Percentiles rank a stretch among this genome's conserved stretches.
Evolutionary conservation across 345 rosid genomes (phyloP).

Genomic region (Microthlaspi erraticum): DNA sequence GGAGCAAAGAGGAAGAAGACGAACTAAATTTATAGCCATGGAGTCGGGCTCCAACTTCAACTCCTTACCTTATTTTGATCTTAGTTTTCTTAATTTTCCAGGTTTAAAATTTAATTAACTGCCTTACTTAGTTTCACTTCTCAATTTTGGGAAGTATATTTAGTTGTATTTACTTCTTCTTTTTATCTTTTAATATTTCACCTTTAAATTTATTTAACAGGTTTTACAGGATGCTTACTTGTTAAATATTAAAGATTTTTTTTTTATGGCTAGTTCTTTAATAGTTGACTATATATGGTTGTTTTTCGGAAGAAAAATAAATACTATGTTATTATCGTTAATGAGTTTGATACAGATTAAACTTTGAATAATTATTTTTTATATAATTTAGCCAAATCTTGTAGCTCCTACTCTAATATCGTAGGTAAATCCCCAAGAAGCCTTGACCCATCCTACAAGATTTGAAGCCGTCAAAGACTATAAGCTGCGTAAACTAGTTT

Average conservation of each 20-base stretch:
- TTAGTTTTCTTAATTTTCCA: not conserved
- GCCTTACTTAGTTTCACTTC: not conserved
- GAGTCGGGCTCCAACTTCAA: not conserved
- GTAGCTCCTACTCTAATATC: too few relatives aligned
- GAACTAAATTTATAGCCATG: not conserved
- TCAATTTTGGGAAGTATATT: not conserved
- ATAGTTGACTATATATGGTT: too few relatives aligned
- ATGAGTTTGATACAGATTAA: too few relatives aligned
- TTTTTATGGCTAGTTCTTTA: not conserved
- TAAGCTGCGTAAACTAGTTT: too few relatives aligned
- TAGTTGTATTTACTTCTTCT: constrained; percentile 3
- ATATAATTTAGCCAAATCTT: not conserved
- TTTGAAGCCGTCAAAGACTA: too few relatives aligned
- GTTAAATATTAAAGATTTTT: not conserved
- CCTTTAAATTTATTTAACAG: not conserved
- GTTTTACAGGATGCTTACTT: not conserved
- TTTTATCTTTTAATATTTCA: not conserved
- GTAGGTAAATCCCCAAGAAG: too few relatives aligned
- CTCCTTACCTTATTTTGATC: not conserved
- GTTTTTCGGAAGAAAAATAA: too few relatives aligned
- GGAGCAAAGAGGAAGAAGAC: constrained; percentile 1
- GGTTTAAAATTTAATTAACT: not conserved
- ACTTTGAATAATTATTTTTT: too few relatives aligned
- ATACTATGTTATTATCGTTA: too few relatives aligned
- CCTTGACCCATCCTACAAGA: too few relatives aligned